Evolutionary conservation across 495 filamentous ascomycete species (phyloP).

Genomic region (Penicillium simplicissimum): DNA sequence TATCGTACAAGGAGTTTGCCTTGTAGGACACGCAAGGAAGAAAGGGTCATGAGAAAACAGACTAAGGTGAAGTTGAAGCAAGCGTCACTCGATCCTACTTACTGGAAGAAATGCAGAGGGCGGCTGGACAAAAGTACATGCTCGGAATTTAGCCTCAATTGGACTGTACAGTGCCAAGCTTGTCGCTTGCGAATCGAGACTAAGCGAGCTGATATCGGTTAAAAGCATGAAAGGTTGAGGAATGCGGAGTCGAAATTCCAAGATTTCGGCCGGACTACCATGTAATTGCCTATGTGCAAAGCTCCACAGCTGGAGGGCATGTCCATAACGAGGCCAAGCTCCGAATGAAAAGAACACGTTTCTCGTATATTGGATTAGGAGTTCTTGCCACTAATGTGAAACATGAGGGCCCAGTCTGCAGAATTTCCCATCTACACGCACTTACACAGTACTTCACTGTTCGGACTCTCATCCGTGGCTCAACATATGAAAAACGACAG

Average conservation of each 20-base stretch:
- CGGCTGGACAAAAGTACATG: conserved; percentile 7
- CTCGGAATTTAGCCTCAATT: background rate
- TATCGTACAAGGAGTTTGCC: background rate
- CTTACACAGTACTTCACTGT: too few relatives aligned
- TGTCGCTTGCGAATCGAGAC: background rate
- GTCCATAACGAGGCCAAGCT: background rate
- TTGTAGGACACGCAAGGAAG: background rate
- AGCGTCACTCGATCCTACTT: background rate
- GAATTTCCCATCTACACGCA: background rate
- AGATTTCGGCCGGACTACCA: background rate
- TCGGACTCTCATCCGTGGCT: background rate
- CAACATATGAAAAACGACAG: background rate
- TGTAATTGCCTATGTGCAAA: background rate
- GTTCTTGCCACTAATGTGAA: background rate
- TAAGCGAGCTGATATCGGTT: background rate
- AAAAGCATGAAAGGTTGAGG: background rate
- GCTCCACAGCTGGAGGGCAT: background rate
- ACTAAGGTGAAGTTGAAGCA: background rate
- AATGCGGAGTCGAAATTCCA: background rate
- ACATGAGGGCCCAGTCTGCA: background rate
- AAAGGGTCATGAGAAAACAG: background rate
- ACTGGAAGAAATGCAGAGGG: background rate
- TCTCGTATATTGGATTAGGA: background rate
- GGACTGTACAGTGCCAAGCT: background rate
- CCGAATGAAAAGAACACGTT: background rate